Evolutionary conservation across 768 basidiomycete genomes (phyloP), one percentile per base, ranked within the genome.

Genomic region (Mycena galericulata): DNA sequence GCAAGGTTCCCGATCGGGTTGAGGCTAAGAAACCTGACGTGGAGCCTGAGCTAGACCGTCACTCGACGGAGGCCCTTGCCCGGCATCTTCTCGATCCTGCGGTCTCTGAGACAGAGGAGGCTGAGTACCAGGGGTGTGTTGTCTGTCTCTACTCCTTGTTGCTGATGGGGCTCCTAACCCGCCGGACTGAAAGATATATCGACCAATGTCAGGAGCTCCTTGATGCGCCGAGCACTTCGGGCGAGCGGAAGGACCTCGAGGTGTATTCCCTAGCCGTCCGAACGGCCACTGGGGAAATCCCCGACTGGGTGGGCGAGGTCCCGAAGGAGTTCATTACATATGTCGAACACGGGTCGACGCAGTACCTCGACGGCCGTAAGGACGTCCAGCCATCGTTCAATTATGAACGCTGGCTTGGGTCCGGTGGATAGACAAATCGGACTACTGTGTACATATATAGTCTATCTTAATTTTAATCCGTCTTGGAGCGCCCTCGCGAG

Each of bases 121-220:
- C 84, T 0, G 93, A 95, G 75, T 95, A 95, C 77, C 87, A 90
- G 72, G 89, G 89, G 90, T 91, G 56, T 34, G 86, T 76, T 15
- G 18, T 46, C 36, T 24, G 34, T 36, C 1, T 20, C 22, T 40
- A 41, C 51, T 27, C 32, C 50, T n/a, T 26, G 43, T 29, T 62
- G 4, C 54, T 17, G 27, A 29, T 32, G 56, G 18, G 24, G 18
- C 20, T 50, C 20, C 14, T 50, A 50, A 30, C 47, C 20, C 36
- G 47, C 72, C 27, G 72, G 38, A 17, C 45, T 59, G 36, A 24
- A 45, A 92, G 91, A 54, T 93, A 94, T 74, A 89, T 94, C 72
- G 90, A 92, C 73, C 91, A 94, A 74, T 90, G 86, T 69, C 86
- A 90, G 62, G 88, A 90, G 53, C 82, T 92, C 26, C 79, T 90